Evolutionary conservation across 192 early-diverging fungal genomes (phyloP).

Genomic region (Podila horticola): DNA sequence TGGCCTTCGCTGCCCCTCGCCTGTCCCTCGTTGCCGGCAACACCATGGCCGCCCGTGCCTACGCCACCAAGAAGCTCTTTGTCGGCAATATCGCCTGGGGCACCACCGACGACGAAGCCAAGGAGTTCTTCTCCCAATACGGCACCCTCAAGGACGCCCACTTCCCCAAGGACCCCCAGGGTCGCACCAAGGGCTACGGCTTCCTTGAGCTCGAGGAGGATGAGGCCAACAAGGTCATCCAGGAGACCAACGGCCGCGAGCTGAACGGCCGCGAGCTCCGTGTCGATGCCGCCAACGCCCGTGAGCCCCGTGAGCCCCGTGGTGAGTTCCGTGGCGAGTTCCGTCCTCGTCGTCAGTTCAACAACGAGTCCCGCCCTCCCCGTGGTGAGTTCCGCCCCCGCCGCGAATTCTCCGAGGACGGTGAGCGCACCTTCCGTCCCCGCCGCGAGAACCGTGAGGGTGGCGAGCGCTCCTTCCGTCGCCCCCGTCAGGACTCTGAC

Average conservation of each 20-base stretch:
- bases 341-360: conserved; percentile 39
- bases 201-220: conserved; percentile 40
- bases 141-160: conserved; percentile 27
- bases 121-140: conserved; percentile 25
- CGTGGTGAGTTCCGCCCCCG: conserved; percentile 6
- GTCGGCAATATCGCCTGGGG: conserved; percentile 48
- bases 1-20: conserved; percentile 46
- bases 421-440: conserved; percentile 19
- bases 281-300: conserved; percentile 22
- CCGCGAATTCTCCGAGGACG: conserved; percentile 1
- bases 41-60: conserved; percentile 38
- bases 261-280: conserved; percentile 42
- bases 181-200: conserved; percentile 45
- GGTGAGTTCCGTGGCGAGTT: conserved; percentile 13
- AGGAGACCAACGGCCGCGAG: conserved; percentile 33
- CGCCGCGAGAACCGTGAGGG: conserved; percentile 13
- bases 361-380: neutral
- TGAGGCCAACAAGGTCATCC: conserved; percentile 21
- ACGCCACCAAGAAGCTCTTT: conserved; percentile 52
- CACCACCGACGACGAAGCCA: conserved; percentile 44
- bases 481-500: conserved; percentile 1
- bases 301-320: conserved; percentile 18
- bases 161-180: conserved; percentile 35
- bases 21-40: conserved; percentile 27
- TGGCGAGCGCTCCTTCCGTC: conserved; percentile 14